These are phyloP conservation scores for Chytriomyces hyalinus DNA, from an alignment of 192 early-diverging fungal genomes.

Conservation along the genomic window DNA sequence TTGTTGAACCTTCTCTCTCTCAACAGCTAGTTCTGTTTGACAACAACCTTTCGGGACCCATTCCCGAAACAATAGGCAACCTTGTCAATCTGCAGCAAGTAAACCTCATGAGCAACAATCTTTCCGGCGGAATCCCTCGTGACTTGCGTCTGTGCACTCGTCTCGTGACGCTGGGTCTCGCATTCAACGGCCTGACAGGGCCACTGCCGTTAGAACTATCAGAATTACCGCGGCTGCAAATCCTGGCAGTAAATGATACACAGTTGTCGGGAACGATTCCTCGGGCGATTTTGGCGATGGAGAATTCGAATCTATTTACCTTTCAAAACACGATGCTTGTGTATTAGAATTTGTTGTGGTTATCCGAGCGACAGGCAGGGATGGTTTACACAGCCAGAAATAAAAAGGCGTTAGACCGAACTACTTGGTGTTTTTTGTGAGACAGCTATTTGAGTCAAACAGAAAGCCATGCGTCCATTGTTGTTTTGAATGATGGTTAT, in stretches of 20 bases:
- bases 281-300: neutral
- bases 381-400: too few relatives aligned
- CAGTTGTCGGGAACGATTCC: neutral
- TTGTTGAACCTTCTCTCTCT: too few relatives aligned
- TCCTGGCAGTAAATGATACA: neutral
- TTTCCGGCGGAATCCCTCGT: conserved; percentile 6
- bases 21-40: neutral
- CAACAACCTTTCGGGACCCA: conserved; percentile 10
- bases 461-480: too few relatives aligned
- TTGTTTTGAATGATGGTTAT: too few relatives aligned
- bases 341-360: neutral
- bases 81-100: neutral
- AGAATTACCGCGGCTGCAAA: neutral
- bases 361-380: too few relatives aligned
- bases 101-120: conserved; percentile 9
- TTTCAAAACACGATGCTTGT: neutral
- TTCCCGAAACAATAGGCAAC: neutral
- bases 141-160: neutral
- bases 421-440: too few relatives aligned
- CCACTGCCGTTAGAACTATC: neutral
- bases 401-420: too few relatives aligned
- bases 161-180: neutral
- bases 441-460: too few relatives aligned
- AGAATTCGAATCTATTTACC: neutral
- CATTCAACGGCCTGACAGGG: neutral